Conservation (phyloP, 2,329 filamentous ascomycete species). For the Pyrenophora graminea region DNA sequence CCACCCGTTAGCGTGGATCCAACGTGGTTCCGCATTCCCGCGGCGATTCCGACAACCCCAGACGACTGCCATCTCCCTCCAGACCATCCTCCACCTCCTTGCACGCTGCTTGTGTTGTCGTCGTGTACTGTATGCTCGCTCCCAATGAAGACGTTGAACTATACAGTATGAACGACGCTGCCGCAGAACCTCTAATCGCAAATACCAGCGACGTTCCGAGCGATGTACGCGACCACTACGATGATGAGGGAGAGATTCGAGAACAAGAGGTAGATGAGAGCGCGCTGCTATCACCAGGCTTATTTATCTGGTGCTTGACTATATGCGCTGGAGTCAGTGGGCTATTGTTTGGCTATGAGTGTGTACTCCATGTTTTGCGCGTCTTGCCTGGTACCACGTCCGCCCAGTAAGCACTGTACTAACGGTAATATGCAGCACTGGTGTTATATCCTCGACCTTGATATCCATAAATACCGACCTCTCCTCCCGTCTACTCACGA, state of each 20-base stretch:
- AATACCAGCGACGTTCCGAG: slow-evolving; percentile 15
- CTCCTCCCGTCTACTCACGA: slow-evolving; percentile 54
- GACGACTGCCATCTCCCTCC: slow-evolving; percentile 1
- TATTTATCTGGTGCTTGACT: slow-evolving; percentile 61
- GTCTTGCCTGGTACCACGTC: not conserved
- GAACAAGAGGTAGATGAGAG: slow-evolving; percentile 45
- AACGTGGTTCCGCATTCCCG: slow-evolving; percentile 15
- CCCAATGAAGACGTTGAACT: slow-evolving; percentile 28
- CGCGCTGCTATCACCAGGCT: slow-evolving; percentile 30
- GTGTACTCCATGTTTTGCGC: slow-evolving; percentile 17
- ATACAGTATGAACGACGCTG: slow-evolving; percentile 35
- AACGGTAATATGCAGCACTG: slow-evolving; percentile 50
- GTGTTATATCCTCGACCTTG: slow-evolving; percentile 64
- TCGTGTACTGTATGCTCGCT: slow-evolving; percentile 8
- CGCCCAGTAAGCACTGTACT: not conserved
- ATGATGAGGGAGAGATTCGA: slow-evolving; percentile 18
- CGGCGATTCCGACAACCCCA: slow-evolving; percentile 12
- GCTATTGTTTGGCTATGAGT: slow-evolving; percentile 66
- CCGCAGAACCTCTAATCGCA: slow-evolving; percentile 41
- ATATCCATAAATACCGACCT: slow-evolving; percentile 60
- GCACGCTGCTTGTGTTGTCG: not conserved
- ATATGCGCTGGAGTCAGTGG: slow-evolving; percentile 63
- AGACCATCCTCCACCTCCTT: not conserved
- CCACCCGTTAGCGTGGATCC: slow-evolving; percentile 11
- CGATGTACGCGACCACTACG: slow-evolving; percentile 13